Conservation (phyloP, 129 eudicot species). For the Kitagawia praeruptora region DNA sequence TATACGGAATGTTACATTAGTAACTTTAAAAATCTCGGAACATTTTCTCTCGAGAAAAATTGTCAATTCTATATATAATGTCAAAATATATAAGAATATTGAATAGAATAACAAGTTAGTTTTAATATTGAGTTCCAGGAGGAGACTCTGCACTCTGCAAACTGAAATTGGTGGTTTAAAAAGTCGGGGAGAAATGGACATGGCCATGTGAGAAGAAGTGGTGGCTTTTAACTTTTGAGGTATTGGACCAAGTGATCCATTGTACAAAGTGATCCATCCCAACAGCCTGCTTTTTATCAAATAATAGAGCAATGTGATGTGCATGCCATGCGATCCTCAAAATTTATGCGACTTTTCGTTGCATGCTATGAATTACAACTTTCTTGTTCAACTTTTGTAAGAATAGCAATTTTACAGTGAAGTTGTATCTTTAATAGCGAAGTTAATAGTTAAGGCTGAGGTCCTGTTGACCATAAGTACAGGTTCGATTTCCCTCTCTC, state of each 20-base stretch:
- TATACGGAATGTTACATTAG: too few species aligned
- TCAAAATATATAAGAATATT: too few species aligned
- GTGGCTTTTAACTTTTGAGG: background rate
- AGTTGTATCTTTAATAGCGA: too few species aligned
- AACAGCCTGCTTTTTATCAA: slow-evolving; percentile 2
- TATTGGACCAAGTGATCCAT: background rate
- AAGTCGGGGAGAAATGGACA: slow-evolving; percentile 1
- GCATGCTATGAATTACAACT: background rate
- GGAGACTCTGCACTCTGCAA: too few species aligned
- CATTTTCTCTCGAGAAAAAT: too few species aligned
- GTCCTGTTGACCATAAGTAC: too few species aligned
- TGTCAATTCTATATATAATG: too few species aligned
- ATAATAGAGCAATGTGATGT: slow-evolving; percentile 1
- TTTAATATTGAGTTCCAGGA: too few species aligned
- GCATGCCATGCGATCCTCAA: background rate
- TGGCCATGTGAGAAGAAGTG: slow-evolving; percentile 11
- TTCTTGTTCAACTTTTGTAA: background rate
- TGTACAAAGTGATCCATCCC: background rate
- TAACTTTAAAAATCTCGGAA: too few species aligned
- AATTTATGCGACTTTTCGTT: background rate
- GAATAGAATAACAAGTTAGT: too few species aligned
- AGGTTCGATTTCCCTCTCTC: too few species aligned
- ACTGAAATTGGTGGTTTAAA: background rate
- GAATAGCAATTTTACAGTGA: background rate
- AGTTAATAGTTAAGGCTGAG: too few species aligned